Conservation (phyloP, 257 asterid species). For the Orobanche coerulescens region DNA sequence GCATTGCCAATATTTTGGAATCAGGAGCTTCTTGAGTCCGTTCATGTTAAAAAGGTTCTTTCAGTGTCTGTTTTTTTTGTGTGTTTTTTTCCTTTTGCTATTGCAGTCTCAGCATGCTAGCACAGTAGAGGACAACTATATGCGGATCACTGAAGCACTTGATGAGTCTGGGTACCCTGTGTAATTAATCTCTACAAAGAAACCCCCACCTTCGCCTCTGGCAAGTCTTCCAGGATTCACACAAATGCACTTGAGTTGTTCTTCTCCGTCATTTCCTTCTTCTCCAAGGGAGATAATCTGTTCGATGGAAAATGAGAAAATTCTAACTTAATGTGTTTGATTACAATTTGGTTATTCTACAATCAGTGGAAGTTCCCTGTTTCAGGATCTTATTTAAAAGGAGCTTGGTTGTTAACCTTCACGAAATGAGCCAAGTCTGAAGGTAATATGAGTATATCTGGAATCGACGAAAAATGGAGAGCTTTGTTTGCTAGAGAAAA, state of each 20-base stretch:
- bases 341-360: neutral
- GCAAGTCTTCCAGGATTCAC: slow-evolving; percentile 91
- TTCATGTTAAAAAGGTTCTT: too few species aligned
- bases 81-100: too few species aligned
- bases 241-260: slow-evolving; percentile 59
- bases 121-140: too few species aligned
- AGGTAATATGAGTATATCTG: slow-evolving; percentile 81
- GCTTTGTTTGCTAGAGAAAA: slow-evolving; percentile 75
- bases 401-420: slow-evolving; percentile 44
- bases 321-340: neutral
- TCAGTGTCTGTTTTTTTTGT: too few species aligned
- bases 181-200: slow-evolving; percentile 76
- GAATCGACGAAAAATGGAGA: slow-evolving; percentile 55
- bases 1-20: too few species aligned
- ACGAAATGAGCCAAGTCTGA: slow-evolving; percentile 88
- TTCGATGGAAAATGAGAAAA: neutral
- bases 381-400: neutral
- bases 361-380: neutral
- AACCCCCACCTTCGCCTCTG: slow-evolving; percentile 98
- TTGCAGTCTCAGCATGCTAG: too few species aligned
- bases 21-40: too few species aligned
- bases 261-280: slow-evolving; percentile 44
- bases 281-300: slow-evolving; percentile 61
- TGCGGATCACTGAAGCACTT: slow-evolving; percentile 68
- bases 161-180: slow-evolving; percentile 51